Base-by-base conservation (phyloP, 2,329 filamentous ascomycete genomes). In the Penicillium sp. region DNA sequence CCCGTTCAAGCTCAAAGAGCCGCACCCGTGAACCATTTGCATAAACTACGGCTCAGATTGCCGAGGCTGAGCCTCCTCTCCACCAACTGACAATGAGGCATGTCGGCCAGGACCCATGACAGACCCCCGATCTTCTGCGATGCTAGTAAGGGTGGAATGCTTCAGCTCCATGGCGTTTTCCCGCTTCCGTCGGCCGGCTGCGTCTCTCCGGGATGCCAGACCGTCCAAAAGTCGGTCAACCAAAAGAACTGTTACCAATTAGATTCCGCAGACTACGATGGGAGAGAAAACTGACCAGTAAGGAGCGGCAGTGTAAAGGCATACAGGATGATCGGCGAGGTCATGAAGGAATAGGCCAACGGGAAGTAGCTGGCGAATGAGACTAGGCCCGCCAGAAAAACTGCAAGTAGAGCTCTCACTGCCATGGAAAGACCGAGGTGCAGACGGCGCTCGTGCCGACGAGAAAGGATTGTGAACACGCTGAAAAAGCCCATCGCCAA, bases 311-410 rank as follows among this genome's bases (percentile, higher is more conserved):
- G 56, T 3, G 68, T 71, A 49, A 72, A 72, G 11, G 70, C 68
- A 54, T 73, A 74, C 19, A 76, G 56, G 53, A 75, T 76, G n/a
- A 68, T 64, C 6, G 74, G 73, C 49, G 69, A 75, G 11, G 71
- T 76, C 74, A 76, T 76, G 58, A 74, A 76, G 3, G 65, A 65
- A 63, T 74, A 74, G 1, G 70, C 69, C 33, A 75, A 59, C 35
- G 68, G 56, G 54, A 75, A 75, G 59, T 73, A 57, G 26, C 60
- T 58, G 9, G 67, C 65, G 35, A 75, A 72, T 31, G 64, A 66
- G 26, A 70, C 64, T 21, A 75, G 58, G 31, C 68, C 61, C 7
- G 66, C 64, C 8, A 75, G 55, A 19, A 68, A 52, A 19, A 68
- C 52, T 3, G 69, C 73, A 19, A 74, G 64, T 7, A 68, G 19